A percentile compares a stretch with the other conserved stretches of the same genome.
Conservation (phyloP, 192 early-diverging fungal species). For the Jimgerdemannia lactiflua region DNA sequence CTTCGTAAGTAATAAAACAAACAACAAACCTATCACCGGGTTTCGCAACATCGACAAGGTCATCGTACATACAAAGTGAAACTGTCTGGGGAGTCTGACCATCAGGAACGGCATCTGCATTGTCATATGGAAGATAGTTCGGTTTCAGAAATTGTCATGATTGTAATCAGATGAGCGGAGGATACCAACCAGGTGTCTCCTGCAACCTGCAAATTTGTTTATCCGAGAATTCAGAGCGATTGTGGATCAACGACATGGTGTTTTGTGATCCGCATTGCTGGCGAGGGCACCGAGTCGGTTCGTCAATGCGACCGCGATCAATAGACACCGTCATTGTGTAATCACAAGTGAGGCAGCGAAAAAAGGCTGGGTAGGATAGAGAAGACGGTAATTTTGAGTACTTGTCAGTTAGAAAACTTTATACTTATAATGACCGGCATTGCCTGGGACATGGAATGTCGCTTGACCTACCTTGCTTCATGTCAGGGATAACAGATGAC, state of each 20-base stretch:
- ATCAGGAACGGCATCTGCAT: slow-evolving; percentile 83
- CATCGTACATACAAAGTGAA: slow-evolving; percentile 87
- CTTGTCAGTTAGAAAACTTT: too few species aligned
- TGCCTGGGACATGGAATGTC: slow-evolving; percentile 7
- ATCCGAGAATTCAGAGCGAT: slow-evolving; percentile 90
- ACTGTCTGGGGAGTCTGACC: slow-evolving; percentile 99
- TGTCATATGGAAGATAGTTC: not conserved
- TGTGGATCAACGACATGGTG: slow-evolving; percentile 88
- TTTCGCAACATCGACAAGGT: slow-evolving; percentile 89
- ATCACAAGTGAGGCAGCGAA: slow-evolving; percentile 91
- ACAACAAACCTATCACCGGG: slow-evolving; percentile 82
- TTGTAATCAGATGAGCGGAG: not conserved
- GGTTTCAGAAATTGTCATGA: too few species aligned
- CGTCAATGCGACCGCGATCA: slow-evolving; percentile 85
- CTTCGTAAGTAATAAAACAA: too few species aligned
- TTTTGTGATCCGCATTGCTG: slow-evolving; percentile 77
- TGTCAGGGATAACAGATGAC: slow-evolving; percentile 92
- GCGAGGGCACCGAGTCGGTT: slow-evolving; percentile 81
- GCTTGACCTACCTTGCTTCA: slow-evolving; percentile 63
- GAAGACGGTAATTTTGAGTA: too few species aligned
- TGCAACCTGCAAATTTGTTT: slow-evolving; percentile 94
- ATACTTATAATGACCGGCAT: too few species aligned
- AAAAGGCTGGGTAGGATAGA: slow-evolving; percentile 62
- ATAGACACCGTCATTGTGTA: slow-evolving; percentile 71
- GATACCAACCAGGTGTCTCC: slow-evolving; percentile 80